phyloP scores from a whole-genome alignment of 345 rosid species.

The Salix udensis region DNA sequence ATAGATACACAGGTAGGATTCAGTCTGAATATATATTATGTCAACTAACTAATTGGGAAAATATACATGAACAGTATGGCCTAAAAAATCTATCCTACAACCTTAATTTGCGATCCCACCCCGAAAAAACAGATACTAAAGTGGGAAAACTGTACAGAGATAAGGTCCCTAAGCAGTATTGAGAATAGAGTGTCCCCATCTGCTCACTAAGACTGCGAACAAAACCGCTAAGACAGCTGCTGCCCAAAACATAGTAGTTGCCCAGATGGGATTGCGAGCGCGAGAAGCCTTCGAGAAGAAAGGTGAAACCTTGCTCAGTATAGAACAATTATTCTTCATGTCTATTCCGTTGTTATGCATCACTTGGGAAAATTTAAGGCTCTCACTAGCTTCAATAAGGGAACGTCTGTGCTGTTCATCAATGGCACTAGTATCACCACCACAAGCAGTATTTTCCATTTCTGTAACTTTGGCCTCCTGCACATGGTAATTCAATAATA shows the following conservation, averaged over 20 bases:
- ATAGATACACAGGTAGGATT: background rate
- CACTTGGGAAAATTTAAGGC: conserved; percentile 13
- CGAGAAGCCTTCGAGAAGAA: conserved; percentile 19
- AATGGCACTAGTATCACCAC: conserved; percentile 9
- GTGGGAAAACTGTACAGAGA: background rate
- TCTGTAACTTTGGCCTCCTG: conserved; percentile 31
- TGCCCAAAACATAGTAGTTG: conserved; percentile 31
- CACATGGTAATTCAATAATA: conserved; percentile 20
- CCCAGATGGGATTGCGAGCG: conserved; percentile 4
- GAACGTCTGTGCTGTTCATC: conserved; percentile 6
- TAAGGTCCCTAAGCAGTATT: background rate
- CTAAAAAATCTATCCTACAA: background rate
- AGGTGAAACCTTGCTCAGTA: conserved; percentile 7
- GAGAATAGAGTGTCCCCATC: conserved; percentile 11
- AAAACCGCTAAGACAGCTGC: conserved; percentile 36
- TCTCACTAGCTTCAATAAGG: conserved; percentile 5
- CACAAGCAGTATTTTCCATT: background rate
- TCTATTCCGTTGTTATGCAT: background rate
- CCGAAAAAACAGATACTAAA: too few species aligned
- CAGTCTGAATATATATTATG: background rate
- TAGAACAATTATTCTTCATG: conserved; percentile 6
- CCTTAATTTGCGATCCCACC: background rate
- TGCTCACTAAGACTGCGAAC: conserved; percentile 37
- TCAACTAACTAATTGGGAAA: background rate
- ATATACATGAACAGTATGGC: background rate